Conservation (phyloP, 2,329 filamentous ascomycete genomes). For the Sporothrix euskadiensis region DNA sequence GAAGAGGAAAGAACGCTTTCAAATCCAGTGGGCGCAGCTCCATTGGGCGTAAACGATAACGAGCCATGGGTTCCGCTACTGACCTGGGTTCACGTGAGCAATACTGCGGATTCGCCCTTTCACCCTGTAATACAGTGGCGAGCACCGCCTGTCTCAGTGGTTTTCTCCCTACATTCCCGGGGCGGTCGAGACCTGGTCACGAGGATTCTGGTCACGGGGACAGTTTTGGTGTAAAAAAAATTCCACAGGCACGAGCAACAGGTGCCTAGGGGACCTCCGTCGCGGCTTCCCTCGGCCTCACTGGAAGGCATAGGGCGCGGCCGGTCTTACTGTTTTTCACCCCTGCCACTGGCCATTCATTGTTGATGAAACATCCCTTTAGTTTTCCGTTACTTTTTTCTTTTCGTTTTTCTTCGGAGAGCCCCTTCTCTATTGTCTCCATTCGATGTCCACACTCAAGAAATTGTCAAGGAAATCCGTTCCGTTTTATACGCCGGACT, state of each 20-base stretch:
- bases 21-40: background rate
- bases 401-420: background rate
- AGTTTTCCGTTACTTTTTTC: background rate
- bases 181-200: constrained; percentile 6
- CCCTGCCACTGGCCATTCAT: background rate
- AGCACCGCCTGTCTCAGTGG: background rate
- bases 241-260: background rate
- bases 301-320: background rate
- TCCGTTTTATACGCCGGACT: background rate
- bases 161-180: background rate
- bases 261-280: background rate
- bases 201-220: constrained; percentile 16
- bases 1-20: background rate
- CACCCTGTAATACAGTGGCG: constrained; percentile 4
- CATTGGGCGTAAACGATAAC: background rate
- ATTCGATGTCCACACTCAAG: background rate
- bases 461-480: background rate
- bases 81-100: background rate
- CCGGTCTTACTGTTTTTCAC: background rate
- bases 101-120: background rate
- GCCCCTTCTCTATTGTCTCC: background rate
- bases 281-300: constrained; percentile 23
- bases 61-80: background rate
- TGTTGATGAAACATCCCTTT: background rate
- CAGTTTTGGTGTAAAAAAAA: background rate